These are phyloP conservation scores for Backusella liffmaniae DNA, from an alignment of 192 early-diverging fungal genomes.

Conservation along the genomic window DNA sequence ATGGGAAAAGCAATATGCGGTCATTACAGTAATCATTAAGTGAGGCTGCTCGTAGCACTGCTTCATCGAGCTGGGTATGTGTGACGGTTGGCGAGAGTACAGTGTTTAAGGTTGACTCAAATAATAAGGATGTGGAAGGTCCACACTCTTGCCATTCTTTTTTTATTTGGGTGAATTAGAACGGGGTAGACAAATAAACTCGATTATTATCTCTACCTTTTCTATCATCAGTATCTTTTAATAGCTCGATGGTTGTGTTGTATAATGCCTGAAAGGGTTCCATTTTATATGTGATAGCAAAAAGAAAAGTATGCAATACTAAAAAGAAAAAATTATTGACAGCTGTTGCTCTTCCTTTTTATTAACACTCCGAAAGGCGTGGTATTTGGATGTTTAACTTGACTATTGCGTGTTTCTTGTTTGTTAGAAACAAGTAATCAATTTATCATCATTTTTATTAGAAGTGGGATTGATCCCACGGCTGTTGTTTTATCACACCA, in stretches of 20 bases:
- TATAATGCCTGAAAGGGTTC: neutral
- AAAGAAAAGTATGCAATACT: neutral
- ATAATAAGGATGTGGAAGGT: neutral
- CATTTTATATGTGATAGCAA: neutral
- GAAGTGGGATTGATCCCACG: too few species aligned
- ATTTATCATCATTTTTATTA: too few species aligned
- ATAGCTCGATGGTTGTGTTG: neutral
- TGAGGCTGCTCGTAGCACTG: neutral
- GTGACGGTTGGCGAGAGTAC: neutral
- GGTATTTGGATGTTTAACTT: too few species aligned
- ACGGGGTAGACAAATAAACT: neutral
- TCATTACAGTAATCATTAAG: constrained; percentile 21
- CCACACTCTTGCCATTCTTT: constrained; percentile 10
- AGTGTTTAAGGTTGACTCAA: neutral
- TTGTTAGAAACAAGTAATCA: too few species aligned
- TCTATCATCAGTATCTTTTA: neutral
- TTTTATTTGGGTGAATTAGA: neutral
- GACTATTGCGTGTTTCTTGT: too few species aligned
- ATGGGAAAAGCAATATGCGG: constrained; percentile 42
- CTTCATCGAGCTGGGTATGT: neutral
- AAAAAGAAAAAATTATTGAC: neutral
- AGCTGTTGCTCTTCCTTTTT: neutral
- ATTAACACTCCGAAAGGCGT: neutral
- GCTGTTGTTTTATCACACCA: too few species aligned
- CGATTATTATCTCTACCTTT: neutral